A percentile compares a stretch with the other conserved stretches of the same genome.
These are phyloP conservation scores for Flaveria bidentis DNA, from an alignment of 129 eudicot species.

Conservation along the genomic window DNA sequence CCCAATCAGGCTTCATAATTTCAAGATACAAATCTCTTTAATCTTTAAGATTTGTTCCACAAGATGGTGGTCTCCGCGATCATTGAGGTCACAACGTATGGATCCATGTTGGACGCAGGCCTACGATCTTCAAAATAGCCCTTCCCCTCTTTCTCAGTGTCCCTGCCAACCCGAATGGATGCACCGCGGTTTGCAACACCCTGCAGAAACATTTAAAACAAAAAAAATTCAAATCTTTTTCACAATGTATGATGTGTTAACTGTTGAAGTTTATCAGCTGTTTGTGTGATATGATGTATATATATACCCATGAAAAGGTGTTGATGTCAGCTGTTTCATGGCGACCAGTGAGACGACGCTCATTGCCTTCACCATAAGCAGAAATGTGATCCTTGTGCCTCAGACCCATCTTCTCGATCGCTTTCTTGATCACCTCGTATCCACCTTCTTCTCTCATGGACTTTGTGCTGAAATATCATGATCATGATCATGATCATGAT, in stretches of 20 bases:
- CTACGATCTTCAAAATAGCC: constrained; percentile 46
- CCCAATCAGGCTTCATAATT: constrained; percentile 45
- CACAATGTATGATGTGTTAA: neutral
- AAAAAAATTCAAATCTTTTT: neutral
- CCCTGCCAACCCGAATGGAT: constrained; percentile 46
- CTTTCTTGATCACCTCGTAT: constrained; percentile 41
- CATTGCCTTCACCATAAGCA: constrained; percentile 47
- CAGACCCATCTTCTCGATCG: constrained; percentile 38
- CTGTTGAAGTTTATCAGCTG: too few species aligned
- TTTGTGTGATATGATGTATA: neutral
- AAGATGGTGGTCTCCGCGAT: constrained; percentile 49
- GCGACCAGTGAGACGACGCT: constrained; percentile 43
- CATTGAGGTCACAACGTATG: constrained; percentile 52
- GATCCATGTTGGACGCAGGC: constrained; percentile 51
- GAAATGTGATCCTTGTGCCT: constrained; percentile 45
- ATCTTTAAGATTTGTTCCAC: constrained; percentile 29
- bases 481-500: neutral
- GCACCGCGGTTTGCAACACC: constrained; percentile 52
- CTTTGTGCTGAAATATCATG: constrained; percentile 28
- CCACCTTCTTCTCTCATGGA: constrained; percentile 48
- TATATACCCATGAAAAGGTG: constrained; percentile 42
- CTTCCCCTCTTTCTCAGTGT: constrained; percentile 43
- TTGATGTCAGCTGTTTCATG: constrained; percentile 46
- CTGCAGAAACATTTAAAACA: constrained; percentile 2
- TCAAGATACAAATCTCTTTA: constrained; percentile 20